Evolutionary conservation across 108 stramenopile genomes (phyloP).

Genomic region (Fragilaria crotonensis): DNA sequence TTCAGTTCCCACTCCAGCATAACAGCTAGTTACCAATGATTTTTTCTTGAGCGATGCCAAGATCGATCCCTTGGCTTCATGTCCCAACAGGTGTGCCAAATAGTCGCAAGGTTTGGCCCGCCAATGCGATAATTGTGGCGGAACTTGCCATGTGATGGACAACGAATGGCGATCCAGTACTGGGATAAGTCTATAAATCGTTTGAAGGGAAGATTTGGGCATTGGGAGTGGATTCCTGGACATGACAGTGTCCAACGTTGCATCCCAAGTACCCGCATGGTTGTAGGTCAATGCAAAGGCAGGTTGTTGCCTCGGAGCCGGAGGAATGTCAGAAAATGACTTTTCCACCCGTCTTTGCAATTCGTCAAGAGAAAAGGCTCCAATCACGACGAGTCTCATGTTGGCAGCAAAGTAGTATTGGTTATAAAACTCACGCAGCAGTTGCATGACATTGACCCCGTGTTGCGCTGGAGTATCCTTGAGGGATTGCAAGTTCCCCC

Average conservation of each 20-base stretch:
- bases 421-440: constrained; percentile 58
- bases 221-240: constrained; percentile 34
- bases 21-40: constrained; percentile 60
- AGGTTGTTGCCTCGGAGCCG: constrained; percentile 12
- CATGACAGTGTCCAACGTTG: constrained; percentile 1
- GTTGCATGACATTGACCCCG: constrained; percentile 56
- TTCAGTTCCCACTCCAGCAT: constrained; percentile 70
- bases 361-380: constrained; percentile 75
- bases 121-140: constrained; percentile 47
- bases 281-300: background rate
- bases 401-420: constrained; percentile 78
- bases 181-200: constrained; percentile 64
- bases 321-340: constrained; percentile 53
- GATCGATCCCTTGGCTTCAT: constrained; percentile 75
- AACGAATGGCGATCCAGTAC: constrained; percentile 63
- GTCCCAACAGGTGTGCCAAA: constrained; percentile 74
- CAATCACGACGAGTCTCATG: constrained; percentile 83
- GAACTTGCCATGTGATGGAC: constrained; percentile 70
- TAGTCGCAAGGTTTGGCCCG: constrained; percentile 69
- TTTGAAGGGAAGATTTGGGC: constrained; percentile 31
- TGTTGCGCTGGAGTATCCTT: constrained; percentile 47
- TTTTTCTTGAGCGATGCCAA: constrained; percentile 51
- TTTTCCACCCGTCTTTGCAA: constrained; percentile 59
- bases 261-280: constrained; percentile 18
- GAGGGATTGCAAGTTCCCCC: constrained; percentile 72